A percentile compares a stretch with the other conserved stretches of the same genome.
phyloP scores from a whole-genome alignment of 768 basidiomycete genomes.

The Mycena metata region DNA sequence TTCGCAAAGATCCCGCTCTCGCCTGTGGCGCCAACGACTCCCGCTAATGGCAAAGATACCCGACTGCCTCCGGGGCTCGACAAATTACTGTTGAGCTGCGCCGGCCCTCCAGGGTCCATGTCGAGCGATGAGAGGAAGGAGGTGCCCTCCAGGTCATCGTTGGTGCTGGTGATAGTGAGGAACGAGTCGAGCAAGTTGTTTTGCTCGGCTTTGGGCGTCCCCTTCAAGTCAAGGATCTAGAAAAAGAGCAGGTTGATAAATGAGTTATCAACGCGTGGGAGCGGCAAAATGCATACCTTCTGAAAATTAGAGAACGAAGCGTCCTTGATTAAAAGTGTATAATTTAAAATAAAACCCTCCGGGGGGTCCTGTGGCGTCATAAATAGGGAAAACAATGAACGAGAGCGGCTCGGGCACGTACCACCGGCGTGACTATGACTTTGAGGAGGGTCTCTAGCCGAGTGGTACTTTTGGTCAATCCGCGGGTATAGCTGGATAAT shows the following conservation, averaged over 20 bases:
- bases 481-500: conserved; percentile 79
- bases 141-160: conserved; percentile 86
- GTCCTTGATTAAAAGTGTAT: conserved; percentile 94
- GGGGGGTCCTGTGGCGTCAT: conserved; percentile 77
- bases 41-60: conserved; percentile 62
- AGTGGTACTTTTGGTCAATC: conserved; percentile 83
- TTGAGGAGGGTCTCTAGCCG: conserved; percentile 94
- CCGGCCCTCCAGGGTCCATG: conserved; percentile 86
- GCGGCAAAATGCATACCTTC: conserved; percentile 70
- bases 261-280: background rate
- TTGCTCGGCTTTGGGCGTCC: conserved; percentile 88
- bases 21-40: conserved; percentile 44
- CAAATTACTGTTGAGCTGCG: conserved; percentile 63
- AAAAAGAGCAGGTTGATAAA: background rate
- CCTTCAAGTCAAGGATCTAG: conserved; percentile 95
- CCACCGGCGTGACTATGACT: conserved; percentile 93
- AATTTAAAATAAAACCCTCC: conserved; percentile 96
- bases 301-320: conserved; percentile 98
- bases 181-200: conserved; percentile 93
- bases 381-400: conserved; percentile 1
- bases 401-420: conserved; percentile 52
- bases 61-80: conserved; percentile 77
- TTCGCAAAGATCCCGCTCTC: conserved; percentile 71
- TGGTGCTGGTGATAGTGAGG: conserved; percentile 92
- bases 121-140: conserved; percentile 95